Evolutionary conservation across 257 asterid species (phyloP).

Genomic region (Forsythia viridissima): DNA sequence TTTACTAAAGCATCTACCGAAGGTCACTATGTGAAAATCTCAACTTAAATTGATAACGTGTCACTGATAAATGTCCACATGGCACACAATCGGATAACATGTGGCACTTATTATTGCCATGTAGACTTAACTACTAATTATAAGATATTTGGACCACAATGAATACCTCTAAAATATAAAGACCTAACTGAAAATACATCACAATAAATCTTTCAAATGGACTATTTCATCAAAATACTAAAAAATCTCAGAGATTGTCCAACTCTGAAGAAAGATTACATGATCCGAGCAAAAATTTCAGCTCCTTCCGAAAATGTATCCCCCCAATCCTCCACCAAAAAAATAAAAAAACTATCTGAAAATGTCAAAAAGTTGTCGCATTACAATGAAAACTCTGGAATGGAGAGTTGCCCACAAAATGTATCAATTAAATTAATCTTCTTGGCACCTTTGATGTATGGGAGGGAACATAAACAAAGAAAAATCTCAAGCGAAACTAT

Average conservation of each 20-base stretch:
- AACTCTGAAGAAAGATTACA: neutral
- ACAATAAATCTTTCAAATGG: no score
- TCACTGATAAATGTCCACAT: no score
- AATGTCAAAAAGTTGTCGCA: neutral
- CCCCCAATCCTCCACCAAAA: no score
- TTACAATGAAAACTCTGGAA: neutral
- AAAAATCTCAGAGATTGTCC: neutral
- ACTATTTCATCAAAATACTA: neutral
- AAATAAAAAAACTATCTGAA: neutral
- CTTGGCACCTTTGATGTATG: slow-evolving; percentile 14
- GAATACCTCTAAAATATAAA: no score
- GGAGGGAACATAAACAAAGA: slow-evolving; percentile 24
- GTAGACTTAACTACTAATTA: no score
- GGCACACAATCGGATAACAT: neutral
- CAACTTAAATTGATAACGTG: no score
- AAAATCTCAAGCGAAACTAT: slow-evolving; percentile 18
- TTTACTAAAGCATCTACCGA: neutral
- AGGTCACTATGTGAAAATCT: neutral
- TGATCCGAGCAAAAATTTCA: neutral
- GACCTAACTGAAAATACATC: no score
- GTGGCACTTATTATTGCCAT: no score
- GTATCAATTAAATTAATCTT: slow-evolving; percentile 12
- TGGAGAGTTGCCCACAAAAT: slow-evolving; percentile 1
- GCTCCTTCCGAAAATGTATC: neutral
- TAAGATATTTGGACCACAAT: no score